Conservation (phyloP, 768 basidiomycete species). For the Rhodotorula toruloides region DNA sequence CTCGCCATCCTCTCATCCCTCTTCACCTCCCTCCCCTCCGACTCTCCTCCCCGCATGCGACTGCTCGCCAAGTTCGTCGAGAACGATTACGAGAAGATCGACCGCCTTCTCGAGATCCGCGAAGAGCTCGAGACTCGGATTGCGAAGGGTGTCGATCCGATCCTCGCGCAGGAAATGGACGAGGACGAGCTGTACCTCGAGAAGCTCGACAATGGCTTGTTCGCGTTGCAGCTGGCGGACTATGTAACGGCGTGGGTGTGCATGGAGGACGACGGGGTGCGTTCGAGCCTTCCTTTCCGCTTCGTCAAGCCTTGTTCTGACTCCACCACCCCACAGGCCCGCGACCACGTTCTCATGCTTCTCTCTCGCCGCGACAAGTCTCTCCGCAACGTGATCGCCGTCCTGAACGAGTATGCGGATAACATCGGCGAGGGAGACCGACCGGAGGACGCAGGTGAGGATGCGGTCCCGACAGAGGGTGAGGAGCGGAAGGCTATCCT, state of each 20-base stretch:
- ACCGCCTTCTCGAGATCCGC: constrained; percentile 82
- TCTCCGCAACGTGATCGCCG: constrained; percentile 64
- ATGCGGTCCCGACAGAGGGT: constrained; percentile 57
- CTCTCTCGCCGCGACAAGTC: constrained; percentile 67
- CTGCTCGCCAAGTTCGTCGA: constrained; percentile 92
- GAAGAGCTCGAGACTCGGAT: constrained; percentile 60
- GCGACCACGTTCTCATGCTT: constrained; percentile 68
- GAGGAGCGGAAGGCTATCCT: constrained; percentile 51
- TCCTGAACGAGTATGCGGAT: constrained; percentile 64
- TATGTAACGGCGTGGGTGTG: constrained; percentile 90
- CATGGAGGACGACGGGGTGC: constrained; percentile 97
- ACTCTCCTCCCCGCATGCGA: constrained; percentile 71
- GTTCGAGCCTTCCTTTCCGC: constrained; percentile 41
- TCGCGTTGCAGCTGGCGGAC: constrained; percentile 82
- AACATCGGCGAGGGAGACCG: constrained; percentile 66
- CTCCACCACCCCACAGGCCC: constrained; percentile 56
- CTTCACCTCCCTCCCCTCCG: constrained; percentile 77
- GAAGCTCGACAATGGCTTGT: constrained; percentile 77
- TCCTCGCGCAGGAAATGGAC: constrained; percentile 53
- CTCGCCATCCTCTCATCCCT: constrained; percentile 83
- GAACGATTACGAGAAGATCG: constrained; percentile 83
- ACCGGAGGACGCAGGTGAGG: constrained; percentile 44
- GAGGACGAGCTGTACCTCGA: constrained; percentile 78
- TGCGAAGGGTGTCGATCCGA: constrained; percentile 62
- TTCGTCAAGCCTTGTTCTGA: not conserved